Base-by-base conservation (phyloP, 352 stramenopile species). In the Pseudoperonospora humuli region DNA sequence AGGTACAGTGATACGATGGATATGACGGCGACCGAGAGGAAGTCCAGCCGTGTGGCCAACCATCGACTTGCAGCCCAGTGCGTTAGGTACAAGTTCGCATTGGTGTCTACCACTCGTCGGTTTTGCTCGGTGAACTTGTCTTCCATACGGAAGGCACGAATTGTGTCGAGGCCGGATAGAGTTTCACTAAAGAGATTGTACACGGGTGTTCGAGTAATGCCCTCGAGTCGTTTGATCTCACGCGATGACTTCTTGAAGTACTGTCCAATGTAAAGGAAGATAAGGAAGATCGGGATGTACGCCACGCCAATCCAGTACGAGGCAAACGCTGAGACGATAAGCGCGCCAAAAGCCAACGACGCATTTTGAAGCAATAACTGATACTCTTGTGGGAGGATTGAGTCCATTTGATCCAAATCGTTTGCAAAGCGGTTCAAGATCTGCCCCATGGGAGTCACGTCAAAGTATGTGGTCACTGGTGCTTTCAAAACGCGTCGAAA, bases 141-240 rank as follows among this genome's bases (percentile, higher is more conserved):
- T 7, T 68, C 50, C 61, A 68, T 75, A 10, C 52, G 41, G 38
- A 75, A 89, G 4, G 80, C 71, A 39, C 93, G 80, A 14, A 98
- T 97, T 5, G 83, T 97, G 1, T 76, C 42, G 3, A 98, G 70
- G 6, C 95, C 95, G 38, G 75, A 80, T 7, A 98, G 54, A 3
- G 74, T 96, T 70, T 98, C 92, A 11, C 70, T 73, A 35, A 98
- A 83, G 27, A 97, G 70, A 7, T 79, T 80, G 72, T 96, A 98
- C 19, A 98, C 82, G 5, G 95, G 93, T 21, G 80, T 71, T 18
- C 60, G 57, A 5, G 62, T 72, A 27, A 97, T 57, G 6, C 81
- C 85, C 51, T 98, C 95, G 10, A 98, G 68, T 4, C 93, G 75
- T 69, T 98, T 96, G 10, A 98, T 54, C 45, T 97, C 91, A 9